These are phyloP conservation scores for Asterophora parasitica DNA, from an alignment of 768 basidiomycete species.

Conservation along the genomic window DNA sequence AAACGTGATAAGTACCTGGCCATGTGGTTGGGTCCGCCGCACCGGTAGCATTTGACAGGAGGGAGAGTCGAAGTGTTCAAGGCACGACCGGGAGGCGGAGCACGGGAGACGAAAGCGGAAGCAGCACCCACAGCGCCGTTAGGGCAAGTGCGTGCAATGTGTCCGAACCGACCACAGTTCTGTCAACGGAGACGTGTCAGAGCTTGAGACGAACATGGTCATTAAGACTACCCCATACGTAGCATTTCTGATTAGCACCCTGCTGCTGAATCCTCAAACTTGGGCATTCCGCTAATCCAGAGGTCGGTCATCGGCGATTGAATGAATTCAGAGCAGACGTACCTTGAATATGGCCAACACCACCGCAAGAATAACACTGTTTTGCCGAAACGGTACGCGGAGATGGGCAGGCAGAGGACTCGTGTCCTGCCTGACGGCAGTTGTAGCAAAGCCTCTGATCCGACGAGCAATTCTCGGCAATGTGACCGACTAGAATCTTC, in stretches of 20 bases:
- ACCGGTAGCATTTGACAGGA: conserved; percentile 85
- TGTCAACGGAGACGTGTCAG: conserved; percentile 22
- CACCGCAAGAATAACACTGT: conserved; percentile 92
- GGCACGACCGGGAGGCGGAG: conserved; percentile 68
- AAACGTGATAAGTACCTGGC: conserved; percentile 46
- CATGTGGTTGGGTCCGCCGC: conserved; percentile 86
- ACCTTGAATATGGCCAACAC: conserved; percentile 84
- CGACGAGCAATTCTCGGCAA: conserved; percentile 88
- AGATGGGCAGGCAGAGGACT: conserved; percentile 82
- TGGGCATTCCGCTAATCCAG: conserved; percentile 65
- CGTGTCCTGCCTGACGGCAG: conserved; percentile 92
- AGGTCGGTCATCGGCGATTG: conserved; percentile 2
- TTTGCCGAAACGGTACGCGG: conserved; percentile 80
- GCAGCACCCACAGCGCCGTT: conserved; percentile 36
- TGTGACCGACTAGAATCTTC: conserved; percentile 69
- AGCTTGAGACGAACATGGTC: neutral
- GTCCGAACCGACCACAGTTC: conserved; percentile 81
- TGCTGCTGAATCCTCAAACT: conserved; percentile 66
- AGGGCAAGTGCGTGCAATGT: conserved; percentile 76
- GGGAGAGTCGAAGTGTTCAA: conserved; percentile 74
- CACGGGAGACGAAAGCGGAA: conserved; percentile 54
- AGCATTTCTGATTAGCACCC: conserved; percentile 73
- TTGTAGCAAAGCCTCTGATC: conserved; percentile 91
- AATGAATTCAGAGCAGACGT: neutral
- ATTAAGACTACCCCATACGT: conserved; percentile 44